Conservation (phyloP, 768 basidiomycete genomes). For the Agaricus blazei region DNA sequence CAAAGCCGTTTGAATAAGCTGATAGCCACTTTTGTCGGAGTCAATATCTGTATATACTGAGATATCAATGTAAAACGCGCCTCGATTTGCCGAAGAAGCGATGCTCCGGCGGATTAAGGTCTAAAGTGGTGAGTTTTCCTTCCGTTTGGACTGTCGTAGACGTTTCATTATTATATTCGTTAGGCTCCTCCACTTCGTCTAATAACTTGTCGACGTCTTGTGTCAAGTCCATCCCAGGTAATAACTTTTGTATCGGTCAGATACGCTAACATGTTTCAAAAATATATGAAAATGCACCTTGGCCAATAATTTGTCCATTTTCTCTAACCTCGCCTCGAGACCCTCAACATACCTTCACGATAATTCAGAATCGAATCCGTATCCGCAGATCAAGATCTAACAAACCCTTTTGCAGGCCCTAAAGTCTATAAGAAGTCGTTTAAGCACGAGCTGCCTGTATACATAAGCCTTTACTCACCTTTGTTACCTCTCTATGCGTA, state of each 20-base stretch:
- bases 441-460: neutral
- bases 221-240: conserved; percentile 61
- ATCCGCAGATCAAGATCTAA: no score
- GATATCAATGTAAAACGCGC: conserved; percentile 14
- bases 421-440: conserved; percentile 31
- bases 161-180: conserved; percentile 18
- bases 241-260: conserved; percentile 11
- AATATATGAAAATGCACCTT: conserved; percentile 31
- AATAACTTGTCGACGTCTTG: conserved; percentile 46
- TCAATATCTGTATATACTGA: neutral
- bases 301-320: conserved; percentile 57
- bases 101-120: conserved; percentile 30
- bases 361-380: no score
- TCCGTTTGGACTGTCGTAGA: conserved; percentile 16
- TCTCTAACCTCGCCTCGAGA: conserved; percentile 56
- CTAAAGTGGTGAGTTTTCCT: conserved; percentile 29
- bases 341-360: conserved; percentile 54
- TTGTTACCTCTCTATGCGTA: conserved; percentile 64
- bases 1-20: conserved; percentile 49
- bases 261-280: neutral
- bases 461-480: conserved; percentile 35
- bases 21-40: conserved; percentile 33
- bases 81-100: conserved; percentile 49
- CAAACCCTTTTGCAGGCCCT: conserved; percentile 58
- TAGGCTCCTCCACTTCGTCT: conserved; percentile 33